Evolutionary conservation across 2,329 filamentous ascomycete genomes (phyloP), one percentile per base, ranked within the genome.

Genomic region (Arachnomyces sp.): DNA sequence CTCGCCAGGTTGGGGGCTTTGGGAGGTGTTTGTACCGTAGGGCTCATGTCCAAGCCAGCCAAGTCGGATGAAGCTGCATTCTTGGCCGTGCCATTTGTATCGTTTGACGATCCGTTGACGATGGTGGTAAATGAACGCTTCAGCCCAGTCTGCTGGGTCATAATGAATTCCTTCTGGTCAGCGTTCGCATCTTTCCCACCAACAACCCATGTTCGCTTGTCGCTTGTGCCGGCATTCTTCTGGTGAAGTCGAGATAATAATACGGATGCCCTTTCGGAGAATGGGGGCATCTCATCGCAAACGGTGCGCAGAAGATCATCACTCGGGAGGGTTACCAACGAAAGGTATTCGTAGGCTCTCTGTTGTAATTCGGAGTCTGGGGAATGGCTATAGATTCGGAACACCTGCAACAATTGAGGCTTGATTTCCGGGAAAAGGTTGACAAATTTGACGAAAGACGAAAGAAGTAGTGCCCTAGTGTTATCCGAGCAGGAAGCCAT

Each of bases 351-450:
- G 65, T 88, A 98, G 11, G 92, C 90, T 64, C 92, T 74, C 66
- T 98, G 92, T 61, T 98, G 92, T 49, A 98, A 72, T 61, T 98
- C 92, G 0, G 92, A 86, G 60, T 98, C 92, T 18, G 96, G 72
- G 0, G 89, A 93, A 60, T 96, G 88, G 59, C 87, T 94, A 65
- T 95, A 96, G 20, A 88, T 73, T 46, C 84, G 77, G 68, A 98
- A 98, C 6, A 94, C 83, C 51, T 87, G 83, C 34, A 96, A 68
- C 3, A 98, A 77, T 60, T 95, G 90, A 7, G 89, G 86, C 64
- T 95, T 96, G 67, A 98, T 96, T 61, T 98, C 93, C 1, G 92
- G 92, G 61, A 98, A 98, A 38, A 98, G 68, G 63, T 98, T 98
- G 65, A 98, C 86, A 54, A 89, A 98, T 66, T 98, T 98, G 73